Evolutionary conservation across 164 flowering plant species (phyloP).

Genomic region (Stephania japonica): DNA sequence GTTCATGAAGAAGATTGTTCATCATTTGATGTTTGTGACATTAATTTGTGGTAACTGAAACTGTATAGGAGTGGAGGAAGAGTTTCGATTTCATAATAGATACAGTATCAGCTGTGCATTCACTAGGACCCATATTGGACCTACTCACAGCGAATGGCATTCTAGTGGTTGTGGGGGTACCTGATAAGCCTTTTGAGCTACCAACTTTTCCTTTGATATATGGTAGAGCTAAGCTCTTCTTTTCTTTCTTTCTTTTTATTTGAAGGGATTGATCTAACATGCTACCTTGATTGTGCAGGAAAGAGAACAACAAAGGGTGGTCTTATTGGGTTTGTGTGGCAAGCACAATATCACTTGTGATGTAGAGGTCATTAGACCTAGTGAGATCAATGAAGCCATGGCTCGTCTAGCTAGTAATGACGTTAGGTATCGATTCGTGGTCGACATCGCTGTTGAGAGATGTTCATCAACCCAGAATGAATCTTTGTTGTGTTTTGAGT

Average conservation of each 20-base stretch:
- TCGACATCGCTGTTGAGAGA: slow-evolving; percentile 41
- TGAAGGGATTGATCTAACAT: too few relatives aligned
- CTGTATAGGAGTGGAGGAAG: too few relatives aligned
- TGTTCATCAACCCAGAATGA: background rate
- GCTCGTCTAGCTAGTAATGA: slow-evolving; percentile 46
- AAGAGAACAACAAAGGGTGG: slow-evolving; percentile 53
- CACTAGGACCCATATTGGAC: too few relatives aligned
- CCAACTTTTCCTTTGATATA: slow-evolving; percentile 57
- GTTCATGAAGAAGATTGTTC: too few relatives aligned
- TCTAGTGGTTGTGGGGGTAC: slow-evolving; percentile 54
- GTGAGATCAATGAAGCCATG: slow-evolving; percentile 45
- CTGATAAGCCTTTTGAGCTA: slow-evolving; percentile 55
- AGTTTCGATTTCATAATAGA: too few relatives aligned
- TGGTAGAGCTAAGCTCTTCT: slow-evolving; percentile 30
- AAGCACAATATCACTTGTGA: slow-evolving; percentile 48
- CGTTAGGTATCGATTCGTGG: slow-evolving; percentile 61
- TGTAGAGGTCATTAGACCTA: slow-evolving; percentile 36
- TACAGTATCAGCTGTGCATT: too few relatives aligned
- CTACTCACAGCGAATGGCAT: too few relatives aligned
- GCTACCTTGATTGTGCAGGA: too few relatives aligned
- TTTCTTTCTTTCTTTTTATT: too few relatives aligned
- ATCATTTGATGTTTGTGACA: too few relatives aligned
- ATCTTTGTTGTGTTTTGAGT: too few relatives aligned
- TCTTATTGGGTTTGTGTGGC: slow-evolving; percentile 52
- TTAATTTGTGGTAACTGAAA: too few relatives aligned